Conservation (phyloP, 164 flowering plant species). For the Hamamelis virginiana region DNA sequence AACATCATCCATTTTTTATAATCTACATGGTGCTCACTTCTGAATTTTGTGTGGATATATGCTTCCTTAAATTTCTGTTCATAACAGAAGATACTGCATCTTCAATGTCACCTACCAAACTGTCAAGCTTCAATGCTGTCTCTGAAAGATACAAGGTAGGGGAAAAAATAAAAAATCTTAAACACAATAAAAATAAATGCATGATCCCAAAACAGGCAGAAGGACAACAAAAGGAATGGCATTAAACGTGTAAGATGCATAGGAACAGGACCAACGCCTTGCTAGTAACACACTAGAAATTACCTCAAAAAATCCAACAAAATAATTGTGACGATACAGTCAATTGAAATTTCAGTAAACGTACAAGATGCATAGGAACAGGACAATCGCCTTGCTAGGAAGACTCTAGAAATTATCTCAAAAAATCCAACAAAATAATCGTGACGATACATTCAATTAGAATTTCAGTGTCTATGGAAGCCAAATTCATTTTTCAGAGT, state of each 20-base stretch:
- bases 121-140: slow-evolving; percentile 80
- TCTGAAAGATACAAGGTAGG: slow-evolving; percentile 43
- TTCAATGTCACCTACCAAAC: slow-evolving; percentile 89
- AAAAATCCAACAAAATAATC: too few relatives aligned
- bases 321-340: not conserved
- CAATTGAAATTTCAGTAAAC: too few relatives aligned
- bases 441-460: not conserved
- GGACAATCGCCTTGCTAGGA: not conserved
- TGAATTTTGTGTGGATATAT: slow-evolving; percentile 29
- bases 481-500: not conserved
- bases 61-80: slow-evolving; percentile 51
- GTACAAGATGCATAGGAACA: too few relatives aligned
- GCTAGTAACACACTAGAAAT: not conserved
- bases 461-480: not conserved
- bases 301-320: not conserved
- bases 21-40: slow-evolving; percentile 48
- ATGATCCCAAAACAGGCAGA: not conserved
- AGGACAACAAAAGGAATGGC: not conserved
- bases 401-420: not conserved
- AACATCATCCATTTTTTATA: not conserved
- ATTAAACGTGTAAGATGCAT: not conserved
- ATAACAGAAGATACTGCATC: slow-evolving; percentile 80
- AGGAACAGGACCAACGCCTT: not conserved
- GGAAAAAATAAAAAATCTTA: too few relatives aligned
- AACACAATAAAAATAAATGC: too few relatives aligned